phyloP scores from a whole-genome alignment of 768 basidiomycete species.

The Calocera cornea region DNA sequence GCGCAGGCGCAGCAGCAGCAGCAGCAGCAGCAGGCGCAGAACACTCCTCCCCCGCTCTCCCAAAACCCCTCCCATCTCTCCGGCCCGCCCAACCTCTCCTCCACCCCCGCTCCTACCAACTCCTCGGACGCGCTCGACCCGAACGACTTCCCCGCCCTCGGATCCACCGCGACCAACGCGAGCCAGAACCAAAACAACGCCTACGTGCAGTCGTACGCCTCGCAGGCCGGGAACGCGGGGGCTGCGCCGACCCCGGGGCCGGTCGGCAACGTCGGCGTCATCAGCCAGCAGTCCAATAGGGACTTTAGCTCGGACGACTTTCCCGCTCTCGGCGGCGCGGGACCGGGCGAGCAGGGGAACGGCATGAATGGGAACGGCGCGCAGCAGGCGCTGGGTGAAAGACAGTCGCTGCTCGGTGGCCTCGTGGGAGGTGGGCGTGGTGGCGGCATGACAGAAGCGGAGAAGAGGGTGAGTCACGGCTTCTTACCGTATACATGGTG shows the following conservation, averaged over 20 bases:
- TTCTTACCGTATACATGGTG: background rate
- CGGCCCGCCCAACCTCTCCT: background rate
- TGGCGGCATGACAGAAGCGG: slow-evolving; percentile 40
- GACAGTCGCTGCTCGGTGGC: background rate
- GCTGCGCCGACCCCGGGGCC: slow-evolving; percentile 16
- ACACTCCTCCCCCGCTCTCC: background rate
- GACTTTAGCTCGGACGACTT: slow-evolving; percentile 80
- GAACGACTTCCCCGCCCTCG: slow-evolving; percentile 79
- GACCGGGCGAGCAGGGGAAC: slow-evolving; percentile 5
- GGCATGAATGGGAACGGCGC: slow-evolving; percentile 16
- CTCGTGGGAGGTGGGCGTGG: slow-evolving; percentile 11
- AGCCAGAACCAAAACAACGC: slow-evolving; percentile 22
- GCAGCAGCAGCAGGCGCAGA: background rate
- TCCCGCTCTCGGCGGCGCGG: slow-evolving; percentile 67
- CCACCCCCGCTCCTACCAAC: background rate
- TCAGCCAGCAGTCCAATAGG: slow-evolving; percentile 34
- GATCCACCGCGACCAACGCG: slow-evolving; percentile 39
- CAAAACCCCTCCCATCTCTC: background rate
- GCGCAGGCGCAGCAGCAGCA: background rate
- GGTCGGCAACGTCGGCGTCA: slow-evolving; percentile 21
- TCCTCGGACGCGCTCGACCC: slow-evolving; percentile 47
- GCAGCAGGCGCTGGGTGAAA: slow-evolving; percentile 28
- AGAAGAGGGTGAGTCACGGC: slow-evolving; percentile 51
- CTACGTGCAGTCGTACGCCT: slow-evolving; percentile 39
- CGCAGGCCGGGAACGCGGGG: slow-evolving; percentile 57